These are phyloP conservation scores for Kondoa subrosea DNA, from an alignment of 768 basidiomycete species.

Conservation along the genomic window DNA sequence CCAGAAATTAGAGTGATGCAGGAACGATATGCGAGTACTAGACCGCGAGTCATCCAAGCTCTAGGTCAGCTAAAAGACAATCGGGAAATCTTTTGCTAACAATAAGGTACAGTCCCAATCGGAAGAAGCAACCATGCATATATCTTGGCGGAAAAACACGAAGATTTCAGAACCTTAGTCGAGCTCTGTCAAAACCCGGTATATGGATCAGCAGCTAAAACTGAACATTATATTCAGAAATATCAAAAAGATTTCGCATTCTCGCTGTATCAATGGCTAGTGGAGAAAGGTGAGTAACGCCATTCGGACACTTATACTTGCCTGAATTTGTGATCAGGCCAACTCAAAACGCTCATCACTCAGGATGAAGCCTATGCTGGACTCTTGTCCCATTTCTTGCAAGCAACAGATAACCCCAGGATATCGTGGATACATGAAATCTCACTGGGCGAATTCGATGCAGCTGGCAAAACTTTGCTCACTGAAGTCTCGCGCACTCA, in stretches of 20 bases:
- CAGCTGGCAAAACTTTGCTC: slow-evolving; percentile 49
- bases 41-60: slow-evolving; percentile 61
- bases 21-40: slow-evolving; percentile 51
- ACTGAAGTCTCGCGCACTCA: slow-evolving; percentile 44
- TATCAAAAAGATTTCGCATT: slow-evolving; percentile 70
- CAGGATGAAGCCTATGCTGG: slow-evolving; percentile 48
- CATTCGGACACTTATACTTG: background rate
- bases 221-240: slow-evolving; percentile 54
- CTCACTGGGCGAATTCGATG: slow-evolving; percentile 47
- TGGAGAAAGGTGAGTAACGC: slow-evolving; percentile 53
- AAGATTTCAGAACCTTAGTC: slow-evolving; percentile 70
- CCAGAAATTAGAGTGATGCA: slow-evolving; percentile 46
- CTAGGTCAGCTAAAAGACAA: slow-evolving; percentile 45
- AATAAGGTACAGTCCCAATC: background rate
- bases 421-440: slow-evolving; percentile 73
- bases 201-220: slow-evolving; percentile 28
- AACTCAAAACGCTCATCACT: slow-evolving; percentile 62
- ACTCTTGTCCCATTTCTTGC: slow-evolving; percentile 60
- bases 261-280: slow-evolving; percentile 85
- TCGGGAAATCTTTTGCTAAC: background rate
- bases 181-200: slow-evolving; percentile 54
- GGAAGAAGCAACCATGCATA: slow-evolving; percentile 57
- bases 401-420: slow-evolving; percentile 41
- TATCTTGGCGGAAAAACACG: slow-evolving; percentile 65
- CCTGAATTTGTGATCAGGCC: slow-evolving; percentile 39